Conservation (phyloP, 495 filamentous ascomycete genomes). For the Tuber borchii region DNA sequence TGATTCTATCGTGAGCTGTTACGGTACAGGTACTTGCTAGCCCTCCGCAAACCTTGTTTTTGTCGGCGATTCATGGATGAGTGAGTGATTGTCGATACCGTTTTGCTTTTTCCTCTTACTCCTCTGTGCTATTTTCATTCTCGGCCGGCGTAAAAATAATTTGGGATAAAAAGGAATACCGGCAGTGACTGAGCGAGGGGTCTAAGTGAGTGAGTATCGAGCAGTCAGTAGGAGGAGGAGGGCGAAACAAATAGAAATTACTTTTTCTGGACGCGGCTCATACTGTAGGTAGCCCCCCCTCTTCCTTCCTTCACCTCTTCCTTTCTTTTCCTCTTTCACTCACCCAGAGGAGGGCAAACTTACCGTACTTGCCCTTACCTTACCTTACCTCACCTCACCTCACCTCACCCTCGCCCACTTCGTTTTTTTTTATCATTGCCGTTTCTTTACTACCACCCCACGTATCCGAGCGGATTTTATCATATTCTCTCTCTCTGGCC, state of each 20-base stretch:
- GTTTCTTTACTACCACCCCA: constrained; percentile 5
- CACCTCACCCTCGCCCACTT: constrained; percentile 3
- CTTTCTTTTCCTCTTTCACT: background rate
- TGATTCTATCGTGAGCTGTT: background rate
- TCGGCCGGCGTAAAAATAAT: background rate
- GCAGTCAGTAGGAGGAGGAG: background rate
- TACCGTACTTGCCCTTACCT: background rate
- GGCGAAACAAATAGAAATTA: background rate
- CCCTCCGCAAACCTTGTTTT: background rate
- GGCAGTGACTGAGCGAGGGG: background rate
- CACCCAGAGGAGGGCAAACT: background rate
- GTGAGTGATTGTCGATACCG: background rate
- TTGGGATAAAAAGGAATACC: background rate
- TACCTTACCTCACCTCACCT: background rate
- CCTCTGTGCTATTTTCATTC: background rate
- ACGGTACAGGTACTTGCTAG: background rate
- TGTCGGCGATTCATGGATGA: background rate
- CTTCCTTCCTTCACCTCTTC: background rate
- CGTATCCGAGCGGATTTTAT: background rate
- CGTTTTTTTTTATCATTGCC: background rate
- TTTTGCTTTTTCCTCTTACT: background rate
- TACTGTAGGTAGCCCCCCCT: background rate
- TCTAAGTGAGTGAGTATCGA: background rate
- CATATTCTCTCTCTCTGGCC: constrained; percentile 5
- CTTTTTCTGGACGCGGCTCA: constrained; percentile 4